Conservation (phyloP, 257 asterid species). For the Echium plantagineum region DNA sequence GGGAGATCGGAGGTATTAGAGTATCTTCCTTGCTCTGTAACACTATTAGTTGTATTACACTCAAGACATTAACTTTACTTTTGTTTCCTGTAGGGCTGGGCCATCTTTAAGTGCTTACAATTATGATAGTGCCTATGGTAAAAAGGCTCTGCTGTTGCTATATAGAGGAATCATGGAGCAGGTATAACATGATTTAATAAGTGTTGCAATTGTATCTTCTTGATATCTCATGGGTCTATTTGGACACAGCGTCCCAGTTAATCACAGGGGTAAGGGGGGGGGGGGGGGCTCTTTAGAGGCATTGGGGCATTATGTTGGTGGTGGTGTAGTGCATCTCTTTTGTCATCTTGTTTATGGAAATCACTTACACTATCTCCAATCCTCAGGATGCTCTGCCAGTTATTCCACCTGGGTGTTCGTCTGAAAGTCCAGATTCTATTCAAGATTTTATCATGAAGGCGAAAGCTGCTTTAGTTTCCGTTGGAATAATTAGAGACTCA, state of each 20-base stretch:
- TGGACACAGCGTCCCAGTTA: no score
- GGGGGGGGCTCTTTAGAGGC: no score
- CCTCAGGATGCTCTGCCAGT: constrained; percentile 57
- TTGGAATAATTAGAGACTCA: constrained; percentile 77
- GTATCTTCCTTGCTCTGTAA: not conserved
- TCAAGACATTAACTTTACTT: not conserved
- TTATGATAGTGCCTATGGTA: constrained; percentile 85
- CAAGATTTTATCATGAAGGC: constrained; percentile 66
- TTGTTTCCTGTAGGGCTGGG: constrained; percentile 57
- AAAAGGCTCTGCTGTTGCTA: constrained; percentile 64
- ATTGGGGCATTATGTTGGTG: no score
- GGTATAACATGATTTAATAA: constrained; percentile 24
- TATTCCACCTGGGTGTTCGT: constrained; percentile 77
- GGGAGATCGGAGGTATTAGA: constrained; percentile 87
- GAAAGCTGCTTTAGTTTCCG: constrained; percentile 85
- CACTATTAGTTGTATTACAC: not conserved
- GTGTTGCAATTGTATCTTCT: not conserved
- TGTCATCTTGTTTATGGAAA: not conserved
- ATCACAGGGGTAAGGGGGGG: no score
- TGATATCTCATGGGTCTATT: not conserved
- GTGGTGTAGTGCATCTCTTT: not conserved
- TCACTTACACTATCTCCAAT: constrained; percentile 1
- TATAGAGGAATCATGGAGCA: constrained; percentile 80
- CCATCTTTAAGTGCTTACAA: constrained; percentile 91
- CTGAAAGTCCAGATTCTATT: constrained; percentile 55